Evolutionary conservation across 2,329 filamentous ascomycete species (phyloP).

Genomic region (Cladobotryum protrusum): DNA sequence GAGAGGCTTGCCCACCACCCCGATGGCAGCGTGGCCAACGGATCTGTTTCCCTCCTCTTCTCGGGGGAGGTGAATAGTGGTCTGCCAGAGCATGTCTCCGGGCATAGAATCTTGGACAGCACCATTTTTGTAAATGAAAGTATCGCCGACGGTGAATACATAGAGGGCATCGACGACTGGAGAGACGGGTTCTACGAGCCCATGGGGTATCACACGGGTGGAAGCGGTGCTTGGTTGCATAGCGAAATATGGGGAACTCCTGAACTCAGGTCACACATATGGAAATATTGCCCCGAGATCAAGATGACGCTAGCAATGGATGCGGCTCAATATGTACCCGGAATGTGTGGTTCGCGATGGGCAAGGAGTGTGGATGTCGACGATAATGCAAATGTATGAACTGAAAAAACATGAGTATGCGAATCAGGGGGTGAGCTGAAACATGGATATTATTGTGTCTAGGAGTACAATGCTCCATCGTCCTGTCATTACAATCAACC

Average conservation of each 20-base stretch:
- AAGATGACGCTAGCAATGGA: slow-evolving; percentile 54
- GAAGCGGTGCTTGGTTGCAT: slow-evolving; percentile 40
- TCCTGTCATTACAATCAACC: too few species aligned
- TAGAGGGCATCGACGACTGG: slow-evolving; percentile 43
- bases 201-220: slow-evolving; percentile 53
- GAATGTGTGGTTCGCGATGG: slow-evolving; percentile 33
- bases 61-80: slow-evolving; percentile 44
- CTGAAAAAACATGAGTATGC: neutral
- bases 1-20: slow-evolving; percentile 46
- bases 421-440: neutral
- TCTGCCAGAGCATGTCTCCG: slow-evolving; percentile 14
- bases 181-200: slow-evolving; percentile 49
- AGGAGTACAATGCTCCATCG: too few species aligned
- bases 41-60: slow-evolving; percentile 42
- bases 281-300: slow-evolving; percentile 52
- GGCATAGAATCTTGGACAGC: slow-evolving; percentile 3
- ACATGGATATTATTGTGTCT: neutral
- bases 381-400: neutral
- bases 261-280: slow-evolving; percentile 43
- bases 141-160: slow-evolving; percentile 22
- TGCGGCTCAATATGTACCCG: slow-evolving; percentile 43
- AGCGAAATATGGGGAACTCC: slow-evolving; percentile 43
- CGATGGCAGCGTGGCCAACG: slow-evolving; percentile 44
- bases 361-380: neutral
- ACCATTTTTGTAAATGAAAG: slow-evolving; percentile 20